Base-by-base conservation (phyloP, 2,329 filamentous ascomycete genomes). In the Verticillium nubilum region DNA sequence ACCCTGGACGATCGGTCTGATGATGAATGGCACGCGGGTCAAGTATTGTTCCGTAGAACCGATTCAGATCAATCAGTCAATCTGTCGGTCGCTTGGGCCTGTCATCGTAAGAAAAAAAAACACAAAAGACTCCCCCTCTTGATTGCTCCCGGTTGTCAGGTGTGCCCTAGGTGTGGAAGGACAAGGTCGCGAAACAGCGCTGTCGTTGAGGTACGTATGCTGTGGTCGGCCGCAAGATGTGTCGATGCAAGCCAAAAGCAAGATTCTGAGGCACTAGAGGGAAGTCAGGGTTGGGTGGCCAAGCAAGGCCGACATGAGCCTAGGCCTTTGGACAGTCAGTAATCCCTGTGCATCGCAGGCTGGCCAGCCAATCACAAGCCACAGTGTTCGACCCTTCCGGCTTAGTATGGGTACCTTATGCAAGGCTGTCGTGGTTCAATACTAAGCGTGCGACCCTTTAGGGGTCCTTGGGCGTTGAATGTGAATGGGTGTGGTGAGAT, bases 161-260 rank as follows among this genome's bases (percentile, higher is more conserved):
- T n/a, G n/a, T n/a, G n/a, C n/a, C n/a, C 29, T 10, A 42, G 35
- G 35, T 23, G 35, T 10, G 35, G 35, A 19, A 42, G 15, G 35
- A 19, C 35, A 7, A 42, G 9, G 3, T 15, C n/a, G n/a, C 17
- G 35, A 42, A 23, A 10, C 35, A 19, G 35, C n/a, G 35, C 35
- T 42, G 35, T n/a, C n/a, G n/a, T n/a, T n/a, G n/a, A n/a, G n/a
- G n/a, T n/a, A n/a, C n/a, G n/a, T n/a, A n/a, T n/a, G n/a, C n/a
- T n/a, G n/a, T n/a, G n/a, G n/a, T n/a, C n/a, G n/a, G n/a, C n/a
- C n/a, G n/a, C n/a, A n/a, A n/a, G n/a, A n/a, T n/a, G n/a, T 15
- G 26, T 50, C 56, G 37, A 57, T 50, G 42, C 23, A n/a, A 17
- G 55, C 35, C 42, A 50, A 57, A 57, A 57, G 26, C 55, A 29